Conservation (phyloP, 768 basidiomycete species). For the Mycena amicta region DNA sequence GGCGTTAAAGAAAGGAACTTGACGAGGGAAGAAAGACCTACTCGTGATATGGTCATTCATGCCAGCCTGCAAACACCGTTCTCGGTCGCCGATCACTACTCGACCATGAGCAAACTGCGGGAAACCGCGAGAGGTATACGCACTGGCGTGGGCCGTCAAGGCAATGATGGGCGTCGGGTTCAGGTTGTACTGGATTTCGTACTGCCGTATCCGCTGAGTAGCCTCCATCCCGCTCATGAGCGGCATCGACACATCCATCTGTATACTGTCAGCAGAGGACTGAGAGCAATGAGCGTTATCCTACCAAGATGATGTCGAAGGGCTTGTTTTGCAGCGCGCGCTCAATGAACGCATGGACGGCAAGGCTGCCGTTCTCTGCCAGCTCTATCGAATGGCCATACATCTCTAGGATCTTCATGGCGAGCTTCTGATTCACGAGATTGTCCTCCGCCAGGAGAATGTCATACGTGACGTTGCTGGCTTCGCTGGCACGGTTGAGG, state of each 20-base stretch:
- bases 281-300: constrained; percentile 30
- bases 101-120: background rate
- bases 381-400: constrained; percentile 96
- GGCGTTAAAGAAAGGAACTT: constrained; percentile 3
- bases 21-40: constrained; percentile 37
- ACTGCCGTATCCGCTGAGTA: constrained; percentile 86
- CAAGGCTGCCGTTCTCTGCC: constrained; percentile 94
- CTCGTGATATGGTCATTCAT: constrained; percentile 59
- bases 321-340: constrained; percentile 69
- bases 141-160: constrained; percentile 94
- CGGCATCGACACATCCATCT: constrained; percentile 99
- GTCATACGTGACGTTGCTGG: constrained; percentile 85
- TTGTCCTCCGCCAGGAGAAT: constrained; percentile 98
- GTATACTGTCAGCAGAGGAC: constrained; percentile 7
- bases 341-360: constrained; percentile 88
- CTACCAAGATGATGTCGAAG: constrained; percentile 89
- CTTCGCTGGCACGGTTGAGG: constrained; percentile 73
- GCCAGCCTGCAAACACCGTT: constrained; percentile 75
- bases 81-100: constrained; percentile 86
- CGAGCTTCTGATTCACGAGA: constrained; percentile 92
- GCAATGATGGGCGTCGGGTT: constrained; percentile 90
- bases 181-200: constrained; percentile 73
- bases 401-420: constrained; percentile 94
- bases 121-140: constrained; percentile 35
- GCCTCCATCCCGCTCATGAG: constrained; percentile 99